Base-by-base conservation (phyloP, 2,329 filamentous ascomycete species). In the Aschersonia sp. region DNA sequence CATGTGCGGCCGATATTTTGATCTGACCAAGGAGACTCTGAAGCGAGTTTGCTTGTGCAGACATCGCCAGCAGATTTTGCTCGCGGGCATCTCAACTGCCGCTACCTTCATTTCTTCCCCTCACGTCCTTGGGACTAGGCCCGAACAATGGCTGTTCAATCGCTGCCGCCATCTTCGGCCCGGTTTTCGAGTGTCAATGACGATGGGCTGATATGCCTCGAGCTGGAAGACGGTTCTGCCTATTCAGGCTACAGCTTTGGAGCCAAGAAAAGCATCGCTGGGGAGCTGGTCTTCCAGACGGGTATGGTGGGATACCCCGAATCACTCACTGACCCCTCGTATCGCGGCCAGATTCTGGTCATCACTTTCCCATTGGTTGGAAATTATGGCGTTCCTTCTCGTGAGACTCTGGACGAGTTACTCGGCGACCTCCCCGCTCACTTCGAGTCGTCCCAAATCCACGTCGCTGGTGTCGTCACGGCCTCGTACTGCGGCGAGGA, bases 241-340 rank as follows among this genome's bases (percentile, higher is more conserved):
- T 94, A 88, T 74, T 86, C 94, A 64, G 92, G 92, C 57, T 88
- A 87, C 73, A 95, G 88, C 76, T 98, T 98, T 64, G 92, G 92
- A 67, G 89, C 90, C 53, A 76, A 87, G 61, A 95, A 89, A 77
- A 95, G 87, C 71, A 81, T 94, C 60, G 85, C 90, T 55, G 92
- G 92, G 66, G 92, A 98, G 74, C 76, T 98, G 64, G 92, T 98
- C 69, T 98, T 98, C 73, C 90, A 97, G 76, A 98, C 92, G 49
- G 92, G 92, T 67, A 95, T 97, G 89, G 92, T 97, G 58, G 92
- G 92, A 61, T 98, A 98, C 65, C 89, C 92, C 41, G 92, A 98
- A 73, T 94, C 84, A 44, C 76, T 92, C 58, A 90, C 86, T 51
- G 86, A 92, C 62, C 86, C 86, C 55, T 90, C 86, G 45, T 90